Conservation (phyloP, 2,329 filamentous ascomycete species). For the Mariannaea sp. region DNA sequence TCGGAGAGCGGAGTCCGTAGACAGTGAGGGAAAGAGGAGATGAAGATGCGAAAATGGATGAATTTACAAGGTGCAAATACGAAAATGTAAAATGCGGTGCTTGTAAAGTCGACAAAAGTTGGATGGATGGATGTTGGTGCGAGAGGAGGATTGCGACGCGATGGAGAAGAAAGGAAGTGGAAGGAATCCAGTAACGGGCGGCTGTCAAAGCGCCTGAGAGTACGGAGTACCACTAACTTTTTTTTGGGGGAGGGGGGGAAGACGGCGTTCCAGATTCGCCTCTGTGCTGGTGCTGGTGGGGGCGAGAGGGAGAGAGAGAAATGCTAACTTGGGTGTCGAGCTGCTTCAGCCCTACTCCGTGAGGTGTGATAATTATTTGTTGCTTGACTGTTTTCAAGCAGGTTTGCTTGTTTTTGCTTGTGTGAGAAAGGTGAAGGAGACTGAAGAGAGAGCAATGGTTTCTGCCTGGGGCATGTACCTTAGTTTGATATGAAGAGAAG, state of each 20-base stretch:
- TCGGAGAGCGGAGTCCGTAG: background rate
- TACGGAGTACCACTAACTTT: slow-evolving; percentile 25
- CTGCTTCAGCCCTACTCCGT: too few relatives aligned
- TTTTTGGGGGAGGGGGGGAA: slow-evolving; percentile 6
- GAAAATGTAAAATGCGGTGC: slow-evolving; percentile 3
- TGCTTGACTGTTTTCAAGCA: too few relatives aligned
- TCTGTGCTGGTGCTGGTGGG: background rate
- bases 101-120: slow-evolving; percentile 23
- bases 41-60: slow-evolving; percentile 6
- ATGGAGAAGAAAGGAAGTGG: slow-evolving; percentile 22
- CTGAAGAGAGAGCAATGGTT: too few relatives aligned
- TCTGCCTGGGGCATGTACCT: too few relatives aligned
- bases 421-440: background rate
- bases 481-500: too few relatives aligned
- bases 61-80: background rate
- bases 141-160: too few relatives aligned
- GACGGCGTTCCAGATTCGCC: background rate
- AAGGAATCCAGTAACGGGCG: slow-evolving; percentile 6
- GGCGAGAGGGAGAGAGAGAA: too few relatives aligned
- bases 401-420: too few relatives aligned
- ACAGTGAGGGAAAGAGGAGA: slow-evolving; percentile 16
- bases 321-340: too few relatives aligned
- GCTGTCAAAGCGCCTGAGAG: slow-evolving; percentile 17
- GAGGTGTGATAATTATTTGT: too few relatives aligned
- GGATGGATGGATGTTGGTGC: slow-evolving; percentile 9